Conservation (phyloP, 2,329 filamentous ascomycete genomes). For the Rhynchosporium graminicola region DNA sequence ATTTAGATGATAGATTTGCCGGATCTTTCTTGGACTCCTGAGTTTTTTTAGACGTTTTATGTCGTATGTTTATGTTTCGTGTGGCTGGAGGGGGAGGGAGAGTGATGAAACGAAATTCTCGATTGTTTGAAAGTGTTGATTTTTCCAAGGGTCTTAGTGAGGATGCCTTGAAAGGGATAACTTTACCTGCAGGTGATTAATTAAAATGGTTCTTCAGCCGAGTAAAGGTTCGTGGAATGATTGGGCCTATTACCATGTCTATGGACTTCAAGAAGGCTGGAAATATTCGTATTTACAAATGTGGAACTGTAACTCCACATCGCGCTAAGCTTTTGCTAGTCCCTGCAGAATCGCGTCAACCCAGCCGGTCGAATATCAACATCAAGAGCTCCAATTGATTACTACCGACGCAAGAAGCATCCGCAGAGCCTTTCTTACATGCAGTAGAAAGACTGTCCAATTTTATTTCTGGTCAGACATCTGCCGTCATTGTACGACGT, state of each 20-base stretch:
- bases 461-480: neutral
- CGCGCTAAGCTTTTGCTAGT: constrained; percentile 3
- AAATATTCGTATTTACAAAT: neutral
- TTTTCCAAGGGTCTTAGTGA: neutral
- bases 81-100: neutral
- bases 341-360: constrained; percentile 15
- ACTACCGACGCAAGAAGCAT: neutral
- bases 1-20: constrained; percentile 12
- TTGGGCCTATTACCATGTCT: neutral
- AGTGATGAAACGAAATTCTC: constrained; percentile 4
- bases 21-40: neutral
- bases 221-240: too few species aligned
- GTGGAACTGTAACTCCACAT: neutral
- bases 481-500: neutral
- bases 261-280: neutral
- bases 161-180: neutral
- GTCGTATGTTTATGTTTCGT: constrained; percentile 1
- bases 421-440: neutral
- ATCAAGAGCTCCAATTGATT: constrained; percentile 9
- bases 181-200: neutral
- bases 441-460: neutral
- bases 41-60: neutral
- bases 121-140: neutral
- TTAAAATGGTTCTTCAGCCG: too few species aligned
- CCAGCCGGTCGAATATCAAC: constrained; percentile 24